Percentiles rank a stretch among this genome's conserved stretches.
Evolutionary conservation across 2,329 filamentous ascomycete genomes (phyloP).

Genomic region (Penicillium sp.): DNA sequence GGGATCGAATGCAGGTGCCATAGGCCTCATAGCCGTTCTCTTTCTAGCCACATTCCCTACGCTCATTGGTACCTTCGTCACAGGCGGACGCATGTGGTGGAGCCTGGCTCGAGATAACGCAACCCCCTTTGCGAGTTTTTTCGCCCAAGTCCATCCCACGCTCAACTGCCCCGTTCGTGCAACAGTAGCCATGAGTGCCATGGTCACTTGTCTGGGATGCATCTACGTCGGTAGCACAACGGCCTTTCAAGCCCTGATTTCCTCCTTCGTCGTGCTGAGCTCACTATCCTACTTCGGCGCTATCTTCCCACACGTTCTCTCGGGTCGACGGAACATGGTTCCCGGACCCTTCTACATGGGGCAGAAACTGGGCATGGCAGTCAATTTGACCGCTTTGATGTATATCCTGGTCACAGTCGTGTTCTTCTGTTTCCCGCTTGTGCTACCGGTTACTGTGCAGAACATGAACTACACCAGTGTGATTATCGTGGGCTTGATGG

Average conservation of each 20-base stretch:
- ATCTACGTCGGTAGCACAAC: constrained; percentile 69
- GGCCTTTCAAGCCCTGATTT: constrained; percentile 69
- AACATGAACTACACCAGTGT: constrained; percentile 59
- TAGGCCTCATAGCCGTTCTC: constrained; percentile 58
- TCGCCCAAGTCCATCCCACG: constrained; percentile 52
- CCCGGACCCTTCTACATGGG: constrained; percentile 64
- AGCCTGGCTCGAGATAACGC: constrained; percentile 62
- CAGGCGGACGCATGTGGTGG: constrained; percentile 63
- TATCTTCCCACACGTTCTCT: constrained; percentile 62
- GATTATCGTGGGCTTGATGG: constrained; percentile 42
- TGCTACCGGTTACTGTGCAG: constrained; percentile 49
- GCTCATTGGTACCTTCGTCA: constrained; percentile 59
- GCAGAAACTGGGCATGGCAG: constrained; percentile 51
- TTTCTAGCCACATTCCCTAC: constrained; percentile 58
- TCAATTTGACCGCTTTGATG: constrained; percentile 57
- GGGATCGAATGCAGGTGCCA: constrained; percentile 54
- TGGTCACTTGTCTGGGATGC: constrained; percentile 61
- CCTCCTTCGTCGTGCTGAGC: constrained; percentile 60
- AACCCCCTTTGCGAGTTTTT: constrained; percentile 55
- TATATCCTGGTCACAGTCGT: constrained; percentile 66
- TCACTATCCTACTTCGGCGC: constrained; percentile 65
- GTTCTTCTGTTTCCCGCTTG: constrained; percentile 64
- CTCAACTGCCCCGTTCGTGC: constrained; percentile 60
- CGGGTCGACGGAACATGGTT: constrained; percentile 49
- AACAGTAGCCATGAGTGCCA: constrained; percentile 54